Evolutionary conservation across 192 early-diverging fungal species (phyloP), one percentile per base, ranked within the genome.

Genomic region (Backusella parvicylindrica): DNA sequence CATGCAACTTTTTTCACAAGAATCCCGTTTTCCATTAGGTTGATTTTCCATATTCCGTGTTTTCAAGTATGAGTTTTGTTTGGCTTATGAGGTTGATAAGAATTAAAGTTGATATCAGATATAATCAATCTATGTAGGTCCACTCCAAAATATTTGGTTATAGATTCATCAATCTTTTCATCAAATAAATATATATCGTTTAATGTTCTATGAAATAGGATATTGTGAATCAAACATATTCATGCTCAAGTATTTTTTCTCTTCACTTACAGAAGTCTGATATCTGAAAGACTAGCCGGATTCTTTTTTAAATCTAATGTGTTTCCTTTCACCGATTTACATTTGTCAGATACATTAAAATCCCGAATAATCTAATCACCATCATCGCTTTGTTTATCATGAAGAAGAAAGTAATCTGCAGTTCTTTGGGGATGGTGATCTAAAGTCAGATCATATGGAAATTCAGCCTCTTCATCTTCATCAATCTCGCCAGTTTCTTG

Each of bases 191-290:
- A 69, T 30, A 69, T 69, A 26, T 69, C 68, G 16, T 69, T 69
- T 36, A 66, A 32, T 66, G 64, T 36, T 66, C 64, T 66, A 66
- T 66, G 64, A 66, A 66, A 66, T 66, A 66, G 36, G 31, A 36
- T 66, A 30, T 26, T 63, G 64, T 66, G 33, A 66, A 7, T 66
- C 64, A 66, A 66, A 36, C 64, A 36, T 36, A 66, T 66, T 66
- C 64, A 66, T 66, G 64, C 64, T 66, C n/a, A 33, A 36, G 18
- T 12, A 36, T 66, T 33, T 66, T 66, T 66, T 66, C 32, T 66
- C 64, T 66, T 66, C 64, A 66, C 64, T 66, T 66, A 66, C 64
- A 66, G 13, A 32, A 66, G 64, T 66, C 64, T 66, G 32, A 35
- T 66, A 66, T 66, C 64, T 66, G 35, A 66, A 36, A 66, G 15